Conservation (phyloP, 257 asterid species). For the Ilex asprella region DNA sequence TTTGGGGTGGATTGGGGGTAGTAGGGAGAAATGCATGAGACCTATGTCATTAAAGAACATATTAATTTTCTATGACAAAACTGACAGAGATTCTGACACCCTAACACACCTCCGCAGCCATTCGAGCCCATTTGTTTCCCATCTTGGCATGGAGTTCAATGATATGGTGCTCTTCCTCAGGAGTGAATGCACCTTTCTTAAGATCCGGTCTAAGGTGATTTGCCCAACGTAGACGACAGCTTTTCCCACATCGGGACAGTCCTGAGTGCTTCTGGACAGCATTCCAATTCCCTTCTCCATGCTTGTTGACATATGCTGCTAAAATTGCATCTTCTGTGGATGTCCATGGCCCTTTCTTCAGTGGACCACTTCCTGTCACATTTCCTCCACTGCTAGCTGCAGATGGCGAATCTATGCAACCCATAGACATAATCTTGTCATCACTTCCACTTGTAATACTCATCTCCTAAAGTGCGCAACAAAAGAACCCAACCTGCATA, state of each 20-base stretch:
- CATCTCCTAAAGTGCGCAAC: conserved; percentile 23
- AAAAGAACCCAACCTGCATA: too few relatives aligned
- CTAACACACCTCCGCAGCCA: conserved; percentile 52
- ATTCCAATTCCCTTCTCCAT: conserved; percentile 68
- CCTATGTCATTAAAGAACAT: too few relatives aligned
- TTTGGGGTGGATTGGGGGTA: too few relatives aligned
- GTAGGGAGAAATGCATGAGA: too few relatives aligned
- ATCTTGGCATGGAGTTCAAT: conserved; percentile 53
- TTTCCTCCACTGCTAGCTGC: conserved; percentile 36
- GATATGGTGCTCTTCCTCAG: conserved; percentile 45
- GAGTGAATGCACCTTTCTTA: conserved; percentile 52
- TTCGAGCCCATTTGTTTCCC: conserved; percentile 67
- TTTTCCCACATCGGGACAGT: conserved; percentile 68
- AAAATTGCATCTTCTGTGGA: conserved; percentile 50
- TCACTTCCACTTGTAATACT: conserved; percentile 46
- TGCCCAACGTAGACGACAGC: conserved; percentile 67
- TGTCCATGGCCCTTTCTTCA: conserved; percentile 68
- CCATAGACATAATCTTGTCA: conserved; percentile 31
- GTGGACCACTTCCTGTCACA: conserved; percentile 29
- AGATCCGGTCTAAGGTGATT: conserved; percentile 64
- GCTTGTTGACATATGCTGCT: conserved; percentile 38
- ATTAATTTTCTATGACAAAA: too few relatives aligned
- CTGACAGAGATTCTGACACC: background rate
- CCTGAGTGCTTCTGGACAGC: conserved; percentile 50
- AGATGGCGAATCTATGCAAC: conserved; percentile 27